Conservation (phyloP, 306 rosid species). For the Lathyrus sativus region DNA sequence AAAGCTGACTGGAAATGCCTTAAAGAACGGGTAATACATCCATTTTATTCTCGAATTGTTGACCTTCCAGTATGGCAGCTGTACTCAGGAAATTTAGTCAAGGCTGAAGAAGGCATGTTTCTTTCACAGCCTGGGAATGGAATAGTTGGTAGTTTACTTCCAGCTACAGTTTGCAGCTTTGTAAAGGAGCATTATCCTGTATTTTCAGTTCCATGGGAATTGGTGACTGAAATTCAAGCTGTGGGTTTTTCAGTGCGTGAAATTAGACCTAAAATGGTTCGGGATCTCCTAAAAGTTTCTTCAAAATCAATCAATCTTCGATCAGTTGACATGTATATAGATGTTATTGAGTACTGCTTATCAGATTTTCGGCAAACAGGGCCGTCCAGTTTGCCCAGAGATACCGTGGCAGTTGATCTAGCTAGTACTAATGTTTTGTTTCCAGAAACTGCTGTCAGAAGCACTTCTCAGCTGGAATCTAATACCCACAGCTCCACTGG, state of each 20-base stretch:
- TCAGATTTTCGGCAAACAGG: slow-evolving; percentile 67
- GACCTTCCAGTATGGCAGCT: slow-evolving; percentile 97
- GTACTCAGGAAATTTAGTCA: slow-evolving; percentile 92
- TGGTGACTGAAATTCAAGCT: slow-evolving; percentile 88
- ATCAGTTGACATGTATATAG: slow-evolving; percentile 84
- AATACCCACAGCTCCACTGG: slow-evolving; percentile 48
- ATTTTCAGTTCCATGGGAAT: slow-evolving; percentile 96
- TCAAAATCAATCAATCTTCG: slow-evolving; percentile 65
- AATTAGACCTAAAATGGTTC: slow-evolving; percentile 94
- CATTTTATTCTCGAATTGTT: slow-evolving; percentile 81
- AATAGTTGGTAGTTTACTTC: slow-evolving; percentile 73
- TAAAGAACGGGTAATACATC: slow-evolving; percentile 70
- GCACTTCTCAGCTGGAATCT: slow-evolving; percentile 50
- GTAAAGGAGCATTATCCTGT: slow-evolving; percentile 98
- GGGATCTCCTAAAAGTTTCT: slow-evolving; percentile 73
- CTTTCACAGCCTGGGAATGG: slow-evolving; percentile 97
- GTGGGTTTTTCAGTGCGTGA: slow-evolving; percentile 77
- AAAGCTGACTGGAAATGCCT: slow-evolving; percentile 91
- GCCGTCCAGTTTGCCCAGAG: slow-evolving; percentile 47
- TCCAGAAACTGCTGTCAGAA: slow-evolving; percentile 49
- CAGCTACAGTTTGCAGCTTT: slow-evolving; percentile 93
- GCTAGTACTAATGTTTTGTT: slow-evolving; percentile 33
- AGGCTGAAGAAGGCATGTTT: slow-evolving; percentile 99
- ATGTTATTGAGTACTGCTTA: slow-evolving; percentile 95
- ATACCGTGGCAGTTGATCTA: slow-evolving; percentile 42